Evolutionary conservation across 805 yeast species (phyloP), one percentile per base, ranked within the genome.

Genomic region (Yamadazyma kitorensis): DNA sequence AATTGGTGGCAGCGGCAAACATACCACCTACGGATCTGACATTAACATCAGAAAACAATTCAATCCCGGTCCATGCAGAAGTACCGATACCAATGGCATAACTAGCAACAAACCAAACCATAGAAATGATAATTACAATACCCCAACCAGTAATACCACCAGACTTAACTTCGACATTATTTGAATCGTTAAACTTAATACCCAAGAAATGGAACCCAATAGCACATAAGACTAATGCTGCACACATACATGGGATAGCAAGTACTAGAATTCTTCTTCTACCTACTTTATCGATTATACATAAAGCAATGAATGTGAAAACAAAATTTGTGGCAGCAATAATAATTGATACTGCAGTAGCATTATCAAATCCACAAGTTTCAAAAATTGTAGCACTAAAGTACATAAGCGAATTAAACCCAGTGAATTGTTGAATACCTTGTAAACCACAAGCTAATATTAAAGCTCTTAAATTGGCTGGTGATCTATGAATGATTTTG

Each of bases 41-140:
- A 42, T 80, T 76, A 17, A 67, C 70, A 70, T 89, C 95, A 22
- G 97, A 93, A 66, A 93, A 88, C 53, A 91, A 68, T 62, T 91
- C 98, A 37, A 91, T 83, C 55, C 93, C 97, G 56, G 91, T 96
- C 98, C 98, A 91, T 37, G 98, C 97, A 36, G 87, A 93, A 59
- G 91, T 89, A 64, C 98, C 98, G 47, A 89, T 86, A 47, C 98
- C 98, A 46, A 86, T 68, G 31, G 97, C 96, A 57, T 89, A 91
- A 34, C 82, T 79, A 3, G 95, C 96, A 29, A 89, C 96, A 54
- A 70, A 93, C 25, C 78, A 57, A 44, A 91, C 86, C 86, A 89
- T 88, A 34, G 87, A 80, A 24, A 88, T 71, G 43, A 93, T 82
- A 35, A 91, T 78, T 11, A 89, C 80, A 42, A 85, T 76, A 14